phyloP scores from a whole-genome alignment of 1,284 basidiomycete genomes.

The Rhodotorula sp. region DNA sequence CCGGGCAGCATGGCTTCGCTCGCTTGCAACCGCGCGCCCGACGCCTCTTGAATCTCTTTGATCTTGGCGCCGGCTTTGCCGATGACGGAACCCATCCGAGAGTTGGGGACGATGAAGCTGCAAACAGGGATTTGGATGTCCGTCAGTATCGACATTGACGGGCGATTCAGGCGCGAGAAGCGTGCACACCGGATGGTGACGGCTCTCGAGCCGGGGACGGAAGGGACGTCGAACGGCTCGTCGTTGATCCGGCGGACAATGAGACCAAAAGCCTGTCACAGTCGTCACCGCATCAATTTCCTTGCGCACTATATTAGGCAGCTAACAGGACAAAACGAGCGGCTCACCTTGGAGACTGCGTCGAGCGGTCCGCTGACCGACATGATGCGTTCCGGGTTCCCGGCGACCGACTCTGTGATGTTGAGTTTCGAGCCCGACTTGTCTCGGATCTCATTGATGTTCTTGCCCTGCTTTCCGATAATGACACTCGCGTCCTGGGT shows the following conservation, averaged over 20 bases:
- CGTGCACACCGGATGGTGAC: slow-evolving; percentile 80
- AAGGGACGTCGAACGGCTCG: slow-evolving; percentile 96
- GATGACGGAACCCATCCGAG: slow-evolving; percentile 98
- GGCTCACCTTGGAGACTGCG: slow-evolving; percentile 87
- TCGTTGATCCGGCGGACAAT: slow-evolving; percentile 99
- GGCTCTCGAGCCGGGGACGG: slow-evolving; percentile 93
- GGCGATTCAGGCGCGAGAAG: neutral
- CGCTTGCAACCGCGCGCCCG: slow-evolving; percentile 91
- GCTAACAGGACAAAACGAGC: neutral
- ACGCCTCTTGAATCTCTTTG: slow-evolving; percentile 99
- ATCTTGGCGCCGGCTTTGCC: slow-evolving; percentile 97
- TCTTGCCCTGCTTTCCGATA: slow-evolving; percentile 92
- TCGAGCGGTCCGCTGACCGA: slow-evolving; percentile 97
- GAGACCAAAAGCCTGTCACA: slow-evolving; percentile 84
- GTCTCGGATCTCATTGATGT: slow-evolving; percentile 98
- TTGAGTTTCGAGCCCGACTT: slow-evolving; percentile 93
- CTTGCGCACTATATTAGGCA: neutral
- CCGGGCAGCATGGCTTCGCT: slow-evolving; percentile 97
- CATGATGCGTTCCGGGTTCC: slow-evolving; percentile 96
- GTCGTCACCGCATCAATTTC: neutral
- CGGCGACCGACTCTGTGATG: slow-evolving; percentile 93
- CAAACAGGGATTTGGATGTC: too few relatives aligned
- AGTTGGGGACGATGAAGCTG: slow-evolving; percentile 94
- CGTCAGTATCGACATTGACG: too few relatives aligned
- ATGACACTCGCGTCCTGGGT: slow-evolving; percentile 99